Evolutionary conservation across 768 basidiomycete species (phyloP).

Genomic region (Candolleomyces aberdarensis): DNA sequence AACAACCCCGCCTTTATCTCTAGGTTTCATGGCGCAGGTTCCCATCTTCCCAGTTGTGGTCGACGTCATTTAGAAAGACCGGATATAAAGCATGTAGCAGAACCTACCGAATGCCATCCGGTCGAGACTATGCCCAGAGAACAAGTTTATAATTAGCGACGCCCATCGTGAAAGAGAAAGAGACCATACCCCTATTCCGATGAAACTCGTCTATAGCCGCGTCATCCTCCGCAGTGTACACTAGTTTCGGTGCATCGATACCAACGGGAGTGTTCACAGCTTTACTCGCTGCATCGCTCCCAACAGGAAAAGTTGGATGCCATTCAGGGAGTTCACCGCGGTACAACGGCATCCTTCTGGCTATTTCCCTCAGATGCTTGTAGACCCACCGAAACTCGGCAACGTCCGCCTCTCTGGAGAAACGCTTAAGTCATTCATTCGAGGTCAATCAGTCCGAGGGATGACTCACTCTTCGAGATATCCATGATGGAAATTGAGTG

Average conservation of each 20-base stretch:
- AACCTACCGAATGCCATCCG: constrained; percentile 43
- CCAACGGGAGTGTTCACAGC: constrained; percentile 26
- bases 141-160: neutral
- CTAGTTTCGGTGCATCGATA: constrained; percentile 31
- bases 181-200: neutral
- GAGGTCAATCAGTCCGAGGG: neutral
- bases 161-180: neutral
- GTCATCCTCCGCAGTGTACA: constrained; percentile 40
- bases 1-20: constrained; percentile 56
- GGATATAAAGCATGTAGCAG: neutral
- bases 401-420: constrained; percentile 38
- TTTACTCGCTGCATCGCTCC: constrained; percentile 26
- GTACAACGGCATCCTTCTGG: constrained; percentile 48
- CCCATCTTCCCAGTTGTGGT: constrained; percentile 41
- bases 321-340: constrained; percentile 33
- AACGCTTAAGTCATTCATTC: neutral
- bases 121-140: constrained; percentile 29
- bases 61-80: neutral
- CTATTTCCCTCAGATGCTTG: constrained; percentile 52
- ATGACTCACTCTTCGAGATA: constrained; percentile 41
- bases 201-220: constrained; percentile 38
- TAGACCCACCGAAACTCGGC: constrained; percentile 47
- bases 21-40: constrained; percentile 67
- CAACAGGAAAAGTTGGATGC: constrained; percentile 36
- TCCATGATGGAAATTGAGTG: constrained; percentile 42